Percentiles rank a stretch among this genome's conserved stretches.
Conservation (phyloP, 805 yeast species). For the Ogataea degrootiae region DNA sequence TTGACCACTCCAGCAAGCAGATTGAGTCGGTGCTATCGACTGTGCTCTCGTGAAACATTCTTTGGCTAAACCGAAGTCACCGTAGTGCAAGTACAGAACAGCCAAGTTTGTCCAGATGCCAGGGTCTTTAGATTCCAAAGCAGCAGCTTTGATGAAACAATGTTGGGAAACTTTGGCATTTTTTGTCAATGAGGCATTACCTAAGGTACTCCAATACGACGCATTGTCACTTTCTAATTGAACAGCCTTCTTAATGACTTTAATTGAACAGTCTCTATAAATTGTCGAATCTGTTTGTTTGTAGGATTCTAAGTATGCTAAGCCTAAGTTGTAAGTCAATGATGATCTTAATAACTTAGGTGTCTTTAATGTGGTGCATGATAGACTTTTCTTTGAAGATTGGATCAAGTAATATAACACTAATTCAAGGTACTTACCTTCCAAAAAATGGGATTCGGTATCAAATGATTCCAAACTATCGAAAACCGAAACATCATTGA, state of each 20-base stretch:
- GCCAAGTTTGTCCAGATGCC: conserved; percentile 81
- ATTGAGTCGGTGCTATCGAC: conserved; percentile 72
- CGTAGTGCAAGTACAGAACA: conserved; percentile 60
- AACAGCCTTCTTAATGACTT: conserved; percentile 60
- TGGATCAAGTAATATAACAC: conserved; percentile 35
- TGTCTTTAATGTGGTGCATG: conserved; percentile 30
- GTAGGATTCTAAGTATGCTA: conserved; percentile 50
- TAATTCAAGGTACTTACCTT: conserved; percentile 1
- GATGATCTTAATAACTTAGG: conserved; percentile 52
- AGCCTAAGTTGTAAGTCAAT: conserved; percentile 64
- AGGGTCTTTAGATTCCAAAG: conserved; percentile 63
- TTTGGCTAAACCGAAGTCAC: conserved; percentile 68
- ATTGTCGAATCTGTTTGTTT: conserved; percentile 15
- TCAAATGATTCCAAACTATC: conserved; percentile 22
- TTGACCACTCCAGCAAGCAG: conserved; percentile 81
- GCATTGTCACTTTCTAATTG: conserved; percentile 65
- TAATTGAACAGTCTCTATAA: conserved; percentile 50
- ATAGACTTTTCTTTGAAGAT: conserved; percentile 42
- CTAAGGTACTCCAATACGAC: conserved; percentile 78
- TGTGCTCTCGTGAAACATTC: conserved; percentile 72
- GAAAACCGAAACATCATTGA: background rate
- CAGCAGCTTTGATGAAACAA: conserved; percentile 78
- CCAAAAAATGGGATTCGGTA: conserved; percentile 13
- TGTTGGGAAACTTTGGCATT: conserved; percentile 84
- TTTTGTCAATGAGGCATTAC: conserved; percentile 60